These are phyloP conservation scores for Chimonanthus praecox DNA, from an alignment of 164 flowering plant genomes.

Conservation along the genomic window DNA sequence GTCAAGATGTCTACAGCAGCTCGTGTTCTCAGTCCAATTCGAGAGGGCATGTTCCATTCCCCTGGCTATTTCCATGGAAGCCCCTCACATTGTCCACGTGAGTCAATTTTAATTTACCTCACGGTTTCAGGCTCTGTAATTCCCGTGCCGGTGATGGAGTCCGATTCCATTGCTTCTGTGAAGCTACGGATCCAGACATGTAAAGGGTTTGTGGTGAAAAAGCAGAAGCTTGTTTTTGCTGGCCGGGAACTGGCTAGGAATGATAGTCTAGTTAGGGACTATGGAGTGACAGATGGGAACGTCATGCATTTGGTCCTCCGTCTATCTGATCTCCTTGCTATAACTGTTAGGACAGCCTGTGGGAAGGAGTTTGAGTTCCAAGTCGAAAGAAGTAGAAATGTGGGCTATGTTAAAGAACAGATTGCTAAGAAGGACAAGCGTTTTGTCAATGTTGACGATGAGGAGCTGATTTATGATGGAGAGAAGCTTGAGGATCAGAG, in stretches of 20 bases:
- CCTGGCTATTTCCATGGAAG: slow-evolving; percentile 19
- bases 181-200: slow-evolving; percentile 62
- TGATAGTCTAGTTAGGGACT: slow-evolving; percentile 49
- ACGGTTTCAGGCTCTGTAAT: slow-evolving; percentile 45
- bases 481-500: slow-evolving; percentile 51
- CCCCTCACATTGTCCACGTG: slow-evolving; percentile 11
- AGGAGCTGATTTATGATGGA: slow-evolving; percentile 45
- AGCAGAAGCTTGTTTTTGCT: slow-evolving; percentile 53
- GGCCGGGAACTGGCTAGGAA: slow-evolving; percentile 58
- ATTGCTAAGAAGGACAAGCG: slow-evolving; percentile 38
- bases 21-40: slow-evolving; percentile 42
- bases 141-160: slow-evolving; percentile 64
- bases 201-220: slow-evolving; percentile 60
- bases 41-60: slow-evolving; percentile 26
- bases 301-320: slow-evolving; percentile 57
- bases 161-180: slow-evolving; percentile 70
- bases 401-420: slow-evolving; percentile 52
- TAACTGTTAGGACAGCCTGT: slow-evolving; percentile 46
- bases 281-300: slow-evolving; percentile 54
- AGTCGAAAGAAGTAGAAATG: slow-evolving; percentile 43
- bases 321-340: slow-evolving; percentile 49
- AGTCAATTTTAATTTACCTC: slow-evolving; percentile 50
- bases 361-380: slow-evolving; percentile 61
- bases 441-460: slow-evolving; percentile 36
- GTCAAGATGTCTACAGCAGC: slow-evolving; percentile 47